A percentile compares a stretch with the other conserved stretches of the same genome.
phyloP scores from a whole-genome alignment of 2,329 filamentous ascomycete species.

The Raffaelea ambrosiae region DNA sequence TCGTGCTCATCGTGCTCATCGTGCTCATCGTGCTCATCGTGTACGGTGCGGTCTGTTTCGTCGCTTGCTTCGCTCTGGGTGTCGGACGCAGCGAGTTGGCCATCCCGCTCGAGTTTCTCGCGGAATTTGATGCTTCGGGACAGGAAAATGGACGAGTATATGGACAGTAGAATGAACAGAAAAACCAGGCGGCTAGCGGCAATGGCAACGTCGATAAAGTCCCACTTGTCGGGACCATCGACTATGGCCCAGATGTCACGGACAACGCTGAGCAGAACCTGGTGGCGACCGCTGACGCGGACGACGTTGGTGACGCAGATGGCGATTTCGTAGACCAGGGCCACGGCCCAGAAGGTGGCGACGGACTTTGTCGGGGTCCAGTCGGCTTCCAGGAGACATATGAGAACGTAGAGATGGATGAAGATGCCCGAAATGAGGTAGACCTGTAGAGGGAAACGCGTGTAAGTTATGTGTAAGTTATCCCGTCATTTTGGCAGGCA shows the following conservation, averaged over 20 bases:
- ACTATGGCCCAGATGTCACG: constrained; percentile 30
- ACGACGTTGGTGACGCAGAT: constrained; percentile 62
- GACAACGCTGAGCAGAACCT: constrained; percentile 19
- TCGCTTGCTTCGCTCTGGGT: neutral
- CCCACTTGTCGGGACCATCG: constrained; percentile 37
- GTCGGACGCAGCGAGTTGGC: constrained; percentile 20
- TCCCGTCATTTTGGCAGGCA: no score
- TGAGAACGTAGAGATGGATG: constrained; percentile 10
- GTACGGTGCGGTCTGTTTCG: neutral
- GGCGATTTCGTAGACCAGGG: constrained; percentile 62
- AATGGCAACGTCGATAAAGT: constrained; percentile 56
- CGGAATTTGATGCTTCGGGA: constrained; percentile 32
- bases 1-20: constrained; percentile 9
- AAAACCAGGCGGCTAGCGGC: constrained; percentile 61
- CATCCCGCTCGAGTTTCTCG: constrained; percentile 33
- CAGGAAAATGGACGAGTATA: constrained; percentile 45
- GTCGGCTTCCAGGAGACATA: constrained; percentile 64
- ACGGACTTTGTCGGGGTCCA: constrained; percentile 69
- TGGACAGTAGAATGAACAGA: constrained; percentile 32
- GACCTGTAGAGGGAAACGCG: constrained; percentile 12
- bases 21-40: no score
- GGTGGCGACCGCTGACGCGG: constrained; percentile 51
- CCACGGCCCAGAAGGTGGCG: constrained; percentile 68
- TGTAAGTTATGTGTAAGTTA: neutral
- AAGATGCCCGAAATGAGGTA: constrained; percentile 13